phyloP scores from a whole-genome alignment of 768 basidiomycete species.

The Xerocomus spinulosus region DNA sequence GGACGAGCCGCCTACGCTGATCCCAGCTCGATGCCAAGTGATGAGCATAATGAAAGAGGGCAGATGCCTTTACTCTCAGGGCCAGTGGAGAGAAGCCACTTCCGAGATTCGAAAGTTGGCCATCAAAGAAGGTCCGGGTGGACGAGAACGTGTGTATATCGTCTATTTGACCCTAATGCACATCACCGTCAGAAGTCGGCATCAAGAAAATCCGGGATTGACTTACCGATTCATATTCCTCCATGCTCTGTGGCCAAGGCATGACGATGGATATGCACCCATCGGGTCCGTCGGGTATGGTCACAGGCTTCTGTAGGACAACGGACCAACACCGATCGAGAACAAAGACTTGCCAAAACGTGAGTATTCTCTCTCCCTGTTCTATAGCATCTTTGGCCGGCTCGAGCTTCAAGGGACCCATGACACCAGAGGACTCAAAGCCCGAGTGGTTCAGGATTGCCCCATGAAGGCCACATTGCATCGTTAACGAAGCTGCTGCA shows the following conservation, averaged over 20 bases:
- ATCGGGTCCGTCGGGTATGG: conserved; percentile 61
- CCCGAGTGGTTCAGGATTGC: conserved; percentile 31
- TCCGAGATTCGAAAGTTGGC: conserved; percentile 43
- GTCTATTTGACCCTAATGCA: conserved; percentile 53
- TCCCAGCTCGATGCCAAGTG: conserved; percentile 57
- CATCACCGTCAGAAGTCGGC: conserved; percentile 14
- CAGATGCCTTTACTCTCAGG: conserved; percentile 71
- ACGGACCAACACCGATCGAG: conserved; percentile 81
- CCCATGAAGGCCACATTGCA: conserved; percentile 68
- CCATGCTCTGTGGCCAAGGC: conserved; percentile 73
- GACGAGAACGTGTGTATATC: conserved; percentile 52
- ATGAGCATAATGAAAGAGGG: conserved; percentile 66
- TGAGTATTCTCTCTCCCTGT: conserved; percentile 65
- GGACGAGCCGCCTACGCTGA: conserved; percentile 42
- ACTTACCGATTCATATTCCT: conserved; percentile 67
- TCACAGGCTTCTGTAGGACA: conserved; percentile 59
- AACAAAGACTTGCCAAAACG: conserved; percentile 83
- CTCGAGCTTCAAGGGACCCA: conserved; percentile 43
- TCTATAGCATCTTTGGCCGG: conserved; percentile 55
- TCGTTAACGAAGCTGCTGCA: conserved; percentile 65
- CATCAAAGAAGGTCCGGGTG: conserved; percentile 58
- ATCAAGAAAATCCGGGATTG: conserved; percentile 5
- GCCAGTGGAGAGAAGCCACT: conserved; percentile 61
- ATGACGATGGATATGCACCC: conserved; percentile 57
- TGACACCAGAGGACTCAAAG: conserved; percentile 34